phyloP scores from a whole-genome alignment of 805 yeast species.

The Candida germanica region DNA sequence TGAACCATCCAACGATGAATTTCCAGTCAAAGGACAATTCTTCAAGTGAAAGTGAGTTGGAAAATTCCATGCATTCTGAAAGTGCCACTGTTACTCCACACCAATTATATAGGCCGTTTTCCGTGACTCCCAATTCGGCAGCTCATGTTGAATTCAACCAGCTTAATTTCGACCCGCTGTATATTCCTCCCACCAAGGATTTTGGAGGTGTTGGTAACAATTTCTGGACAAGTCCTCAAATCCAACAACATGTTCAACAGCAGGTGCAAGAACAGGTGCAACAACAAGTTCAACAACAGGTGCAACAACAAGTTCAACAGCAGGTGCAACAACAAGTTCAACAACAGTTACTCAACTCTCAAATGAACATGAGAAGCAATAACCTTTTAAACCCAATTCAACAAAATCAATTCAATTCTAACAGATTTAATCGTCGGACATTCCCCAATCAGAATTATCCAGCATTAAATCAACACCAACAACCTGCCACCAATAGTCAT shows the following conservation, averaged over 20 bases:
- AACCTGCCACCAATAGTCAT: background rate
- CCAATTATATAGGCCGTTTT: conserved; percentile 2
- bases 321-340: conserved; percentile 12
- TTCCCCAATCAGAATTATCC: conserved; percentile 1
- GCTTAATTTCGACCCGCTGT: conserved; percentile 2
- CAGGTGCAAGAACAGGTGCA: conserved; percentile 14
- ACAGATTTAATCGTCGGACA: conserved; percentile 8
- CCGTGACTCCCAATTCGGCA: conserved; percentile 5
- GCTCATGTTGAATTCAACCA: conserved; percentile 2
- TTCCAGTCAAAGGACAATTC: conserved; percentile 4
- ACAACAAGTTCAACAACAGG: conserved; percentile 12
- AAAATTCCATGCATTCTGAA: conserved; percentile 9
- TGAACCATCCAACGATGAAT: conserved; percentile 7
- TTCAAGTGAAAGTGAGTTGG: conserved; percentile 15
- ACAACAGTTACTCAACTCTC: conserved; percentile 7
- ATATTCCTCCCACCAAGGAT: too few relatives aligned
- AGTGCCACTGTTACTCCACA: conserved; percentile 7
- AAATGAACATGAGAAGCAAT: conserved; percentile 7
- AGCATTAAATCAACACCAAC: background rate
- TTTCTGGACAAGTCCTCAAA: conserved; percentile 9
- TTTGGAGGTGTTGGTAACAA: conserved; percentile 2
- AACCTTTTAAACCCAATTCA: conserved; percentile 11
- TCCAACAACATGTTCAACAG: conserved; percentile 11
- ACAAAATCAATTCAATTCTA: conserved; percentile 8
- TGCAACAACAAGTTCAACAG: conserved; percentile 12